These are phyloP conservation scores for Aspergillus bridgeri DNA, from an alignment of 495 filamentous ascomycete species.

Conservation along the genomic window DNA sequence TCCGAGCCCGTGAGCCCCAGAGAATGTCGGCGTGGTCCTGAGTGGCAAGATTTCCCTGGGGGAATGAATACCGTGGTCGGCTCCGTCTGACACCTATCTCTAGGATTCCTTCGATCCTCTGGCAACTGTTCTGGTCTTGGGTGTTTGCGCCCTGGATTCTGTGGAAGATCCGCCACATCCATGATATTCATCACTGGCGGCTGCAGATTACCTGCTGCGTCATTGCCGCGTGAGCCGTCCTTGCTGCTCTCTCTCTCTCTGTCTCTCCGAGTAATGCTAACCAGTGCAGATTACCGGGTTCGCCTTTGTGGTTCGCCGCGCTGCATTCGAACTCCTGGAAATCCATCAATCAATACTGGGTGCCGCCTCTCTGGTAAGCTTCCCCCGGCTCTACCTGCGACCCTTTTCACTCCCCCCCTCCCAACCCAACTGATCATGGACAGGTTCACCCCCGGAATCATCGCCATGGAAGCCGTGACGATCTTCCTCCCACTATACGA, in stretches of 20 bases:
- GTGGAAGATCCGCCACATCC: slow-evolving; percentile 38
- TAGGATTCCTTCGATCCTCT: slow-evolving; percentile 55
- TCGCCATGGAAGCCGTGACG: slow-evolving; percentile 41
- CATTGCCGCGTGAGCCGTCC: slow-evolving; percentile 45
- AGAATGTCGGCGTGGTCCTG: slow-evolving; percentile 47
- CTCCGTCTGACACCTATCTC: slow-evolving; percentile 9
- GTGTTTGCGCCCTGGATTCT: slow-evolving; percentile 41
- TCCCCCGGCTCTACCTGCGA: no score
- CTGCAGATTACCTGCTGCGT: slow-evolving; percentile 53
- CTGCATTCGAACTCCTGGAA: slow-evolving; percentile 51
- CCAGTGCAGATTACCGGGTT: slow-evolving; percentile 49
- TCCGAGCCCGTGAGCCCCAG: slow-evolving; percentile 38
- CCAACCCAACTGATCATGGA: slow-evolving; percentile 5
- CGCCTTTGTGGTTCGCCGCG: slow-evolving; percentile 56
- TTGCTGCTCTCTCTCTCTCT: neutral
- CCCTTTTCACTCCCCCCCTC: neutral
- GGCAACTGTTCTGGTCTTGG: slow-evolving; percentile 59
- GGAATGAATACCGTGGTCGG: slow-evolving; percentile 2
- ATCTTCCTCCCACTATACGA: slow-evolving; percentile 46
- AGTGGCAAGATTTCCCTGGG: slow-evolving; percentile 40
- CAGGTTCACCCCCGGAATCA: slow-evolving; percentile 49
- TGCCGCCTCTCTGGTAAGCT: slow-evolving; percentile 48
- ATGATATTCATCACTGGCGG: slow-evolving; percentile 57
- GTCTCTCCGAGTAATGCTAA: slow-evolving; percentile 4
- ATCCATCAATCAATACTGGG: slow-evolving; percentile 46